Evolutionary conservation across 1,139 yeast species (phyloP), one percentile per base, ranked within the genome.

Genomic region (Candida glucosophila): DNA sequence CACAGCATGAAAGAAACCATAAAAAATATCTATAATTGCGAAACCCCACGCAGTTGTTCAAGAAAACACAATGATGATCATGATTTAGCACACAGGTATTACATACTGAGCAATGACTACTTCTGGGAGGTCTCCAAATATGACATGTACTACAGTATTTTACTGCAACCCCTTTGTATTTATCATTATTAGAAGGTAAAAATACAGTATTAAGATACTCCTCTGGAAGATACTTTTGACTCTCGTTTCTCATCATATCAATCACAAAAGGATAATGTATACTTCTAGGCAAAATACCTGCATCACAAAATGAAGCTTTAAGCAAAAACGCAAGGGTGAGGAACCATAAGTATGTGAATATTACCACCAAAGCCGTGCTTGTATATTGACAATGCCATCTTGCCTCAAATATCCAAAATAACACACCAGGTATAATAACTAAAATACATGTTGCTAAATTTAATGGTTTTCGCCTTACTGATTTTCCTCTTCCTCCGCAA

Each of bases 281-380:
- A 43, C 79, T 78, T 31, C 76, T 55, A 1, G 93, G 88, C n/a
- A 79, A 44, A 2, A 65, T 52, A 1, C 94, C 94, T 0, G 93
- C 83, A 40, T 82, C 93, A 7, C 68, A 51, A 2, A 73, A 57
- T 0, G 80, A 62, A 0, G 79, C 76, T 32, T 55, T 64, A 5
- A 75, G 33, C 35, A 74, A 74, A 27, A 73, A 65, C 5, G 49
- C 28, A 2, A 71, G 12, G 2, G 73, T 45, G 23, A 73, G 39
- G 3, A 60, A 23, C 79, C 81, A 77, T 18, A 68, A 40, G 42
- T 81, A 82, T 11, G 67, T 50, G 37, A 76, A 76, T 2, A 76
- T 29, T 1, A 80, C 55, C 5, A 76, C 77, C 9, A 69, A 46
- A 0, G 74, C 71, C 1, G 83, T 82, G 23, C 72, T 66, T 3